These are phyloP conservation scores for Pseudocercospora macadamiae DNA, from an alignment of 2,329 filamentous ascomycete genomes.

Conservation along the genomic window DNA sequence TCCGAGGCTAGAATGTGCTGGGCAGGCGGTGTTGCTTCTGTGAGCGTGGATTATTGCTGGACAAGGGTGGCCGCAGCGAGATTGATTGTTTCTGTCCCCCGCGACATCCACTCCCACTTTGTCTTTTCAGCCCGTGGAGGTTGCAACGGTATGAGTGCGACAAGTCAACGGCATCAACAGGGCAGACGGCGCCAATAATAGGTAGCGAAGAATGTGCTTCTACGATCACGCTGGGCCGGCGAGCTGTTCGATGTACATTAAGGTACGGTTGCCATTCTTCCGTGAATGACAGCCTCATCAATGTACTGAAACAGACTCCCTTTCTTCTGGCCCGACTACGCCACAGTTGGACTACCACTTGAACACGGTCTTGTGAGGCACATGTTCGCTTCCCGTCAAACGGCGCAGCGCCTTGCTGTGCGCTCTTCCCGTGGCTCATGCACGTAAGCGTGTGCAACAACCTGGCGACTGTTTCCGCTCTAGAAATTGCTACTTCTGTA, in stretches of 20 bases:
- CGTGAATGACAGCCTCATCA: neutral
- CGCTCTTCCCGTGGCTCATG: slow-evolving; percentile 17
- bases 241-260: neutral
- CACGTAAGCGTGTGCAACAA: slow-evolving; percentile 7
- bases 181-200: neutral
- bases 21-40: neutral
- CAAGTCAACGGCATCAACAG: neutral
- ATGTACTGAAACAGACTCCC: neutral
- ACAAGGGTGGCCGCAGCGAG: no score
- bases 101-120: neutral
- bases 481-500: neutral
- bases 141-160: neutral
- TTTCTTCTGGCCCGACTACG: slow-evolving; percentile 1
- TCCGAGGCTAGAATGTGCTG: neutral
- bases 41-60: no score
- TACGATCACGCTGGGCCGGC: neutral
- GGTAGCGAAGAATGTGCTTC: no score
- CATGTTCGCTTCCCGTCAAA: slow-evolving; percentile 1
- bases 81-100: neutral
- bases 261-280: neutral
- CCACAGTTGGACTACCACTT: slow-evolving; percentile 2
- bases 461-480: neutral
- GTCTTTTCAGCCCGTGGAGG: neutral
- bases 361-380: neutral
- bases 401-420: neutral